phyloP scores from a whole-genome alignment of 805 yeast genomes.

The Lipomyces lipofer region DNA sequence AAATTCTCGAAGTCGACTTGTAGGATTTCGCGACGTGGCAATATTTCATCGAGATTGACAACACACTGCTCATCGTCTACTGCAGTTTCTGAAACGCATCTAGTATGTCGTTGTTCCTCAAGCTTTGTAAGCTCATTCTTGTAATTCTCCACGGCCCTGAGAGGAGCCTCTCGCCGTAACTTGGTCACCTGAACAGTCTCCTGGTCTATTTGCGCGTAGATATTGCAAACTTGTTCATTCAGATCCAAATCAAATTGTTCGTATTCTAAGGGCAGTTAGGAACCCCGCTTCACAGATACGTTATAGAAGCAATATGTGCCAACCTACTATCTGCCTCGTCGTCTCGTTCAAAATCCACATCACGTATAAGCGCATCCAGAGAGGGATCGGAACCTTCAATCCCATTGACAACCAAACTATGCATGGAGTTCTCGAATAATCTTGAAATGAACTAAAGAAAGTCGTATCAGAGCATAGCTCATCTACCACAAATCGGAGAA shows the following conservation, averaged over 20 bases:
- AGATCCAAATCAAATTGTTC: slow-evolving; percentile 71
- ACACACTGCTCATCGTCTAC: slow-evolving; percentile 1
- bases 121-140: slow-evolving; percentile 40
- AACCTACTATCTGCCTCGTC: slow-evolving; percentile 22
- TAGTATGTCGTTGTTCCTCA: slow-evolving; percentile 1
- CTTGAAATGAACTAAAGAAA: slow-evolving; percentile 44
- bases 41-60: slow-evolving; percentile 1
- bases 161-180: slow-evolving; percentile 46
- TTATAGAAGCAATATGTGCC: slow-evolving; percentile 32
- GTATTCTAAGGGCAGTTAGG: slow-evolving; percentile 40
- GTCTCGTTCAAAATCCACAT: slow-evolving; percentile 33
- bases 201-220: slow-evolving; percentile 40
- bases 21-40: slow-evolving; percentile 13
- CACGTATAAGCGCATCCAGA: slow-evolving; percentile 32
- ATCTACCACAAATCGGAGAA: neutral
- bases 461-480: neutral
- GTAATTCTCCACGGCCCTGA: slow-evolving; percentile 40
- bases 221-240: slow-evolving; percentile 57
- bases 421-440: slow-evolving; percentile 56
- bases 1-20: slow-evolving; percentile 14
- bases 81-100: neutral
- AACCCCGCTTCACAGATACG: slow-evolving; percentile 32
- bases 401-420: slow-evolving; percentile 60
- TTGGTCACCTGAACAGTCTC: slow-evolving; percentile 59
- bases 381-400: slow-evolving; percentile 38